Conservation (phyloP, 1,139 yeast genomes). For the Pichia sp. region DNA sequence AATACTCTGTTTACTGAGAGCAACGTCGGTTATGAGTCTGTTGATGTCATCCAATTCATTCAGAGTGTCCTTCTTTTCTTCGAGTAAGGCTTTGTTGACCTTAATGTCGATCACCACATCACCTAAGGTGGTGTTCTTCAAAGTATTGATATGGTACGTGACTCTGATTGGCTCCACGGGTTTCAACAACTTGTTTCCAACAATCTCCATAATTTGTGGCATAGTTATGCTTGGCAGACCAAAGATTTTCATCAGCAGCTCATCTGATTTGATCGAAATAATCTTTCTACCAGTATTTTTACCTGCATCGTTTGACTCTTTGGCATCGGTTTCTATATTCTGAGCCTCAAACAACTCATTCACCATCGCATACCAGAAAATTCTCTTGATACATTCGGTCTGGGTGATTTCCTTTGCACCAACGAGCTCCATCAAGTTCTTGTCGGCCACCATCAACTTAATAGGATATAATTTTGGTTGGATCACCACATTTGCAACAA, state of each 20-base stretch:
- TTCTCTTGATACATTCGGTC: conserved; percentile 76
- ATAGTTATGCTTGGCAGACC: conserved; percentile 53
- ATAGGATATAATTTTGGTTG: conserved; percentile 73
- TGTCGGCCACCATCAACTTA: conserved; percentile 59
- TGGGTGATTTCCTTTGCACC: conserved; percentile 79
- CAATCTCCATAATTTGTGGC: conserved; percentile 67
- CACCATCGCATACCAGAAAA: conserved; percentile 85
- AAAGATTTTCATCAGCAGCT: conserved; percentile 54
- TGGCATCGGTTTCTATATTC: conserved; percentile 36
- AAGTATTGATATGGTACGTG: conserved; percentile 71
- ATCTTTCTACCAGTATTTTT: conserved; percentile 22
- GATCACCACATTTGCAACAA: conserved; percentile 67
- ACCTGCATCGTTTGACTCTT: conserved; percentile 15
- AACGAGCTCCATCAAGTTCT: conserved; percentile 58
- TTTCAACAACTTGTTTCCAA: conserved; percentile 55
- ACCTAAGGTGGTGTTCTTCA: conserved; percentile 74
- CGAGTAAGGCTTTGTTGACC: conserved; percentile 34
- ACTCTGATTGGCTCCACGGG: conserved; percentile 79
- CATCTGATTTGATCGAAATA: conserved; percentile 61
- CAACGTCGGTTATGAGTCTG: conserved; percentile 29
- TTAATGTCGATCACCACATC: conserved; percentile 74
- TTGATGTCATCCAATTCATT: conserved; percentile 34
- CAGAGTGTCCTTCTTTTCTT: conserved; percentile 24
- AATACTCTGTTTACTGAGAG: conserved; percentile 27
- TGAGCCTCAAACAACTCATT: conserved; percentile 48